Conservation (phyloP, 768 basidiomycete genomes). For the Russula lepida region DNA sequence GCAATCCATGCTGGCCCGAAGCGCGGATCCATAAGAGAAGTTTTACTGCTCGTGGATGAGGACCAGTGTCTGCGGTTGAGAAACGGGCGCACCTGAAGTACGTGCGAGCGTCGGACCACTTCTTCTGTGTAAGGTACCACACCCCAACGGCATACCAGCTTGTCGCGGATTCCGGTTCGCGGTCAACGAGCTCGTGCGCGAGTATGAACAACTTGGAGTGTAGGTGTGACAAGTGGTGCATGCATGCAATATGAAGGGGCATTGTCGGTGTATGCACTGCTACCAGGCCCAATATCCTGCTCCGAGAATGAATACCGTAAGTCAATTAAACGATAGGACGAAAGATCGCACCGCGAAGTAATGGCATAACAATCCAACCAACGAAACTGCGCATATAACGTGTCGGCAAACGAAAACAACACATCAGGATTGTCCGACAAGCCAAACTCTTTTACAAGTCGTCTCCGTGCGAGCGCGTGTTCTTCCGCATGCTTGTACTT, state of each 20-base stretch:
- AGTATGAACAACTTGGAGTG: conserved; percentile 92
- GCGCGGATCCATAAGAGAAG: conserved; percentile 91
- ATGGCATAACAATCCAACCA: conserved; percentile 93
- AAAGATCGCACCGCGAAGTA: conserved; percentile 55
- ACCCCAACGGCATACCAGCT: conserved; percentile 99
- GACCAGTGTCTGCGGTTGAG: background rate
- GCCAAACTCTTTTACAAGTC: conserved; percentile 75
- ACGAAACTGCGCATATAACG: conserved; percentile 76
- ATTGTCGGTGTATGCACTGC: conserved; percentile 83
- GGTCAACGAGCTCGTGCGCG: conserved; percentile 92
- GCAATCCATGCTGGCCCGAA: conserved; percentile 97
- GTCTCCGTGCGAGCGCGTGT: conserved; percentile 68
- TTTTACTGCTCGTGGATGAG: conserved; percentile 54
- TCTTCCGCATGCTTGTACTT: conserved; percentile 84
- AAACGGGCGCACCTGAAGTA: conserved; percentile 77
- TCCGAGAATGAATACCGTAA: background rate
- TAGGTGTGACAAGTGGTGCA: conserved; percentile 89
- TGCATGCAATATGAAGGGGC: conserved; percentile 93
- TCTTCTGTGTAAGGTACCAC: conserved; percentile 83
- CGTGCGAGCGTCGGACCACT: conserved; percentile 86
- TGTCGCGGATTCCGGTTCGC: conserved; percentile 84
- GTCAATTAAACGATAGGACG: background rate
- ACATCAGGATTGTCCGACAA: conserved; percentile 91
- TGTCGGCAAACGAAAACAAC: conserved; percentile 82
- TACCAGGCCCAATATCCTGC: conserved; percentile 78